phyloP scores from a whole-genome alignment of 495 filamentous ascomycete genomes.

The Xylaria grammica region DNA sequence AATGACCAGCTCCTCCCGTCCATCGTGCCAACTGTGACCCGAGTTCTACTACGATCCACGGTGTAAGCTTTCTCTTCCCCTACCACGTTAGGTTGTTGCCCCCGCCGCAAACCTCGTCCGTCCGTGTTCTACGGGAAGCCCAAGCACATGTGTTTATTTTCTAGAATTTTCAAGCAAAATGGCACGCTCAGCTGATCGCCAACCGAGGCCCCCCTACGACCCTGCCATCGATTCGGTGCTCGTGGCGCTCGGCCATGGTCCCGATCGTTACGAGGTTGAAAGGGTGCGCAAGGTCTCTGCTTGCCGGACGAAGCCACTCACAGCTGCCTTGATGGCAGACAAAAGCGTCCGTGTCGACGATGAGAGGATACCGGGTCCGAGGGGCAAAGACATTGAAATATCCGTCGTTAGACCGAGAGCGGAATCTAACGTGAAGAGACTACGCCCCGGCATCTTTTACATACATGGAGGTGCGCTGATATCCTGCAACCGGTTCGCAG shows the following conservation, averaged over 20 bases:
- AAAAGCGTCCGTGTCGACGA: conserved; percentile 37
- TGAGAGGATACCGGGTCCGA: conserved; percentile 32
- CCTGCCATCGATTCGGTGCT: conserved; percentile 34
- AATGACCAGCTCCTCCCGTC: conserved; percentile 1
- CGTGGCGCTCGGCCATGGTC: conserved; percentile 30
- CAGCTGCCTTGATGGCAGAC: conserved; percentile 35
- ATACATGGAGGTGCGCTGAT: conserved; percentile 39
- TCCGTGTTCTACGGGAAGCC: background rate
- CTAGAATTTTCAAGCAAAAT: conserved; percentile 14
- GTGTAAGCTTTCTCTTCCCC: background rate
- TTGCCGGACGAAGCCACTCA: conserved; percentile 35
- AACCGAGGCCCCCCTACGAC: conserved; percentile 40
- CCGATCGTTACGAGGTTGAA: conserved; percentile 39
- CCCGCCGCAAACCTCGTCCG: background rate
- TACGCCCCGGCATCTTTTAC: conserved; percentile 38
- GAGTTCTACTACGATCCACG: background rate
- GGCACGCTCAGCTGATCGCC: conserved; percentile 36
- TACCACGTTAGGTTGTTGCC: background rate
- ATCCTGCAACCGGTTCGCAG: conserved; percentile 38
- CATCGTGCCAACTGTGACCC: conserved; percentile 1
- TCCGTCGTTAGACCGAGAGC: conserved; percentile 35
- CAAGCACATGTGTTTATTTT: background rate
- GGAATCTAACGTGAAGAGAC: conserved; percentile 20
- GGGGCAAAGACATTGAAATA: conserved; percentile 28
- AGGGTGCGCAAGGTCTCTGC: conserved; percentile 36